phyloP scores from a whole-genome alignment of 768 basidiomycete species.

The Sporobolomyces pararoseus region DNA sequence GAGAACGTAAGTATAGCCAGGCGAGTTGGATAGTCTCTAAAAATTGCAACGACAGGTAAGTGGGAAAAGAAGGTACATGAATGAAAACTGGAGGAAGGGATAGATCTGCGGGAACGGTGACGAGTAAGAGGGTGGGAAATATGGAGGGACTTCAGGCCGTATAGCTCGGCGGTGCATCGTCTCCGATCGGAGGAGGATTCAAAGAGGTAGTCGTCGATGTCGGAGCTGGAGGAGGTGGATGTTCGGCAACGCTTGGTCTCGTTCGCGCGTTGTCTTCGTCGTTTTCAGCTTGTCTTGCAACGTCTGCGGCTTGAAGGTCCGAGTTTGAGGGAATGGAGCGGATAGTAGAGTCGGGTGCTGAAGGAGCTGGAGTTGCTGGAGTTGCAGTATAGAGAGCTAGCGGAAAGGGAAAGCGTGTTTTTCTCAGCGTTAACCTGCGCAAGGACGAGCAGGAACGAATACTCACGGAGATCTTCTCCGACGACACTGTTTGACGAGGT shows the following conservation, averaged over 20 bases:
- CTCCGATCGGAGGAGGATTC: not conserved
- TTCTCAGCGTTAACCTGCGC: too few relatives aligned
- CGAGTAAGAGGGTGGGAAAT: too few relatives aligned
- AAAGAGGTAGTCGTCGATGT: not conserved
- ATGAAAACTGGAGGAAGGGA: too few relatives aligned
- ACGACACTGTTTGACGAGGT: not conserved
- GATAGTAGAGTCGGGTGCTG: too few relatives aligned
- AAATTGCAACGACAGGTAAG: too few relatives aligned
- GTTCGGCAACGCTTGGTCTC: not conserved
- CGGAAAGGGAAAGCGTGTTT: too few relatives aligned
- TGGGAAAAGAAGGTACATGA: too few relatives aligned
- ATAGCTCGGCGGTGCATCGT: constrained; percentile 5
- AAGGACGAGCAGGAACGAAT: not conserved
- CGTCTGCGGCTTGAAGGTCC: not conserved
- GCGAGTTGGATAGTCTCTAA: too few relatives aligned
- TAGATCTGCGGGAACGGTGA: too few relatives aligned
- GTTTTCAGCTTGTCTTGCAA: constrained; percentile 4
- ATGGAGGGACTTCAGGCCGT: too few relatives aligned
- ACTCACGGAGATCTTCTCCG: constrained; percentile 7
- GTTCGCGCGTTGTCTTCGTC: not conserved
- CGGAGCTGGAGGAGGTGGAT: not conserved
- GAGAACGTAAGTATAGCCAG: too few relatives aligned
- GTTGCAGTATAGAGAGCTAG: not conserved
- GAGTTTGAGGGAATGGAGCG: not conserved
- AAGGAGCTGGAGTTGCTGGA: not conserved